Evolutionary conservation across 2,329 filamentous ascomycete genomes (phyloP).

Genomic region (Sclerotinia sclerotiorum): DNA sequence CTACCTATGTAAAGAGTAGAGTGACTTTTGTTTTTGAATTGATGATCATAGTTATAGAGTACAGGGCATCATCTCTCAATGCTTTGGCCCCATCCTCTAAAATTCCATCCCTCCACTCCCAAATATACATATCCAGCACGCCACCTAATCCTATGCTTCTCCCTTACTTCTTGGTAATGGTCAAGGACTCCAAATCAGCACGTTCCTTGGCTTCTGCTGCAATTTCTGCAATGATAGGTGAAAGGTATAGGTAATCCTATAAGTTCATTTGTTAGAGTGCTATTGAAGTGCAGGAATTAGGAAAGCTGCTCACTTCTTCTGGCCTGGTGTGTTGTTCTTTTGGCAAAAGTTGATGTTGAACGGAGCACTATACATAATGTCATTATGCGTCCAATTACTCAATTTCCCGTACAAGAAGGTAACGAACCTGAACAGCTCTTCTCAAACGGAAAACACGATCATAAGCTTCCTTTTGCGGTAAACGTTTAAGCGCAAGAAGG

Average conservation of each 20-base stretch:
- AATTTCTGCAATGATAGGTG: conserved; percentile 66
- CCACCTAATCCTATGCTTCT: conserved; percentile 1
- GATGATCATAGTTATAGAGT: conserved; percentile 21
- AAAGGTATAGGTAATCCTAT: conserved; percentile 66
- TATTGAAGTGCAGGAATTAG: neutral
- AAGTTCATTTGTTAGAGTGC: neutral
- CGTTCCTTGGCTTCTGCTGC: conserved; percentile 67
- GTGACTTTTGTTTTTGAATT: conserved; percentile 19
- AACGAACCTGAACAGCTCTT: conserved; percentile 80
- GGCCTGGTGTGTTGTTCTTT: conserved; percentile 66
- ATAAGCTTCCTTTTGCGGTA: conserved; percentile 86
- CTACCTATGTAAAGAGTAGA: neutral
- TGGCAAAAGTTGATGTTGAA: conserved; percentile 64
- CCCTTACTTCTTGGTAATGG: conserved; percentile 47
- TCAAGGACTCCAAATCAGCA: conserved; percentile 66
- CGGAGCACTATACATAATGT: conserved; percentile 47
- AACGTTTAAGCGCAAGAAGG: conserved; percentile 84
- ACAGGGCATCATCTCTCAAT: conserved; percentile 16
- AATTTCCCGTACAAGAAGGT: conserved; percentile 11
- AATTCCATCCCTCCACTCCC: neutral
- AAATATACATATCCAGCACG: conserved; percentile 21
- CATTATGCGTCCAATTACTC: conserved; percentile 21
- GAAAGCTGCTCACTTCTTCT: conserved; percentile 54
- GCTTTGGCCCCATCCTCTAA: conserved; percentile 12
- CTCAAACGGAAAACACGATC: conserved; percentile 97